Evolutionary conservation across 257 asterid species (phyloP).

Genomic region (Craterostigma plantagineum): DNA sequence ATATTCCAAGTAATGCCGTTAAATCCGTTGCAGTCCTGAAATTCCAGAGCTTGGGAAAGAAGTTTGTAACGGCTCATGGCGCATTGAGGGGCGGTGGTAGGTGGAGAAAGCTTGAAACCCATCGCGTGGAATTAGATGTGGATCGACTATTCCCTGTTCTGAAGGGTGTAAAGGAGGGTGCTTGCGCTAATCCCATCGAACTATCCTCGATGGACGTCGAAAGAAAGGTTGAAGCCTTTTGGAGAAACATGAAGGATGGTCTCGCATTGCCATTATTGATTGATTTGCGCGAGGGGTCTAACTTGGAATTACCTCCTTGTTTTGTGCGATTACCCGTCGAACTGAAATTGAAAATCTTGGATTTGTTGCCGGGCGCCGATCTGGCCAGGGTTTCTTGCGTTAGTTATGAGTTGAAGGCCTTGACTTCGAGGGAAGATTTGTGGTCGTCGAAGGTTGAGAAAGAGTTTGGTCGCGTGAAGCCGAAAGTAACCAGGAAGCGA

Average conservation of each 20-base stretch:
- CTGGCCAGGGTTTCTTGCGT: slow-evolving; percentile 42
- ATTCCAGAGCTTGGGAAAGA: slow-evolving; percentile 52
- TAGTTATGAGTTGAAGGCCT: slow-evolving; percentile 39
- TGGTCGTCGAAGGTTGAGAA: slow-evolving; percentile 53
- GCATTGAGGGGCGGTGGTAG: slow-evolving; percentile 15
- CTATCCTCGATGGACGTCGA: slow-evolving; percentile 13
- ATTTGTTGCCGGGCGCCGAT: slow-evolving; percentile 46
- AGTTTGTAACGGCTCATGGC: slow-evolving; percentile 42
- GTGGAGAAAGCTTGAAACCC: slow-evolving; percentile 11
- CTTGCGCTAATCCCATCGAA: slow-evolving; percentile 1
- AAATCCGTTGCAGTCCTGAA: slow-evolving; percentile 19
- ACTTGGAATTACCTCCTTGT: slow-evolving; percentile 69
- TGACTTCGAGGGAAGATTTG: slow-evolving; percentile 53
- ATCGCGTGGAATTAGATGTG: slow-evolving; percentile 34
- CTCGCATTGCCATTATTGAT: slow-evolving; percentile 75
- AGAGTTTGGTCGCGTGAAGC: slow-evolving; percentile 16
- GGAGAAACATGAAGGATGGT: slow-evolving; percentile 62
- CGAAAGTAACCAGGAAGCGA: too few relatives aligned
- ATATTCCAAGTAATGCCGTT: slow-evolving; percentile 5
- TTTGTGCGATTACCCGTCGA: slow-evolving; percentile 62
- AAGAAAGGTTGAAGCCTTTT: slow-evolving; percentile 54
- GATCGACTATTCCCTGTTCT: slow-evolving; percentile 39
- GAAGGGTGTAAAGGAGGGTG: slow-evolving; percentile 40
- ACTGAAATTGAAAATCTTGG: slow-evolving; percentile 56
- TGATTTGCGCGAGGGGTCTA: slow-evolving; percentile 50